Evolutionary conservation across 2,329 filamentous ascomycete species (phyloP), one percentile per base, ranked within the genome.

Genomic region (Exophiala oligosperma): DNA sequence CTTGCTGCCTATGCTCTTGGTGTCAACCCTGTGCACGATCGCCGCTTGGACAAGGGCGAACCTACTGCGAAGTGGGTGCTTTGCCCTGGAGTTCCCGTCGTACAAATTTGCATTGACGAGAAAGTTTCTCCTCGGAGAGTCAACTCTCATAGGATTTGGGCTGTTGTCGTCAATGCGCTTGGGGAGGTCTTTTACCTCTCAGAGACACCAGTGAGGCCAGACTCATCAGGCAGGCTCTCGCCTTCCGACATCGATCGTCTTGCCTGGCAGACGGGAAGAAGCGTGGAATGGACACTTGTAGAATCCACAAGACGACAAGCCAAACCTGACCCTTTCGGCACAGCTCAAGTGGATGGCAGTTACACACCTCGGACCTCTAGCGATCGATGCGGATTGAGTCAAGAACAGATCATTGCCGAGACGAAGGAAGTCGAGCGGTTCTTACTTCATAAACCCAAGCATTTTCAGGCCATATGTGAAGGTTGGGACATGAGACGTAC

Each of bases 401-500:
- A 82, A 64, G 83, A 86, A 17, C 90, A 96, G 70, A 78, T 92
- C 61, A 73, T 79, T 38, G 86, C 89, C 1, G 92, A 96, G 71
- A 91, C 91, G 1, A 82, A 82, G 49, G 91, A 95, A 71, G 91
- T 96, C 54, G 89, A 96, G 66, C 83, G 81, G 43, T 95, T 89
- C 65, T 72, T 95, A 17, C 78, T 77, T 0, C 85, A 88, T 66
- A 87, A 84, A 65, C 92, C 93, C 3, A 83, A 84, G 41, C 84
- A 95, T 66, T 96, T 96, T 71, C 85, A 87, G 23, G 87, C 86
- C 67, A 79, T 85, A 1, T 97, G 90, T 68, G 77, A 89, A 57
- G 89, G 89, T 2, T 97, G 94, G 93, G 90, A 97, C 68, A 97
- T 97, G 92, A 86, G 86, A 53, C 84, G 92, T 60, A 86, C 79